A percentile compares a stretch with the other conserved stretches of the same genome.
Evolutionary conservation across 495 filamentous ascomycete species (phyloP).

Genomic region (Trichoderma gamsii): DNA sequence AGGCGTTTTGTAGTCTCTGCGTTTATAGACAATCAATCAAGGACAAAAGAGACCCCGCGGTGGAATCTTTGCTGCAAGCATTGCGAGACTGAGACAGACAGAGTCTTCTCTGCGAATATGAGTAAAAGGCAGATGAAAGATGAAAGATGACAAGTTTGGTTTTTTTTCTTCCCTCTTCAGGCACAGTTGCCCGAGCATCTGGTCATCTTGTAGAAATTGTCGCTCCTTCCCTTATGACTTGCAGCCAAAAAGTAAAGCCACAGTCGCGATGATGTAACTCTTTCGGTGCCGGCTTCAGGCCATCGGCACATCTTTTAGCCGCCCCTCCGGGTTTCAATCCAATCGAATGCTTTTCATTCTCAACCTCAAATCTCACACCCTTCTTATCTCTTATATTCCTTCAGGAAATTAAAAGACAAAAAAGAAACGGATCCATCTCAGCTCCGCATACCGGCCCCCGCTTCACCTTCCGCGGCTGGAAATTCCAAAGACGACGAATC

Average conservation of each 20-base stretch:
- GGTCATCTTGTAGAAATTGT: not conserved
- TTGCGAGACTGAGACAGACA: no score
- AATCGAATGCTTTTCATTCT: not conserved
- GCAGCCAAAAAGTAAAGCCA: not conserved
- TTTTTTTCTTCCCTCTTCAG: not conserved
- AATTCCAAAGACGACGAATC: not conserved
- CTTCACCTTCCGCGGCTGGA: not conserved
- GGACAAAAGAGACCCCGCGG: no score
- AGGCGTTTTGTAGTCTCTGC: not conserved
- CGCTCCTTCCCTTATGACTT: not conserved
- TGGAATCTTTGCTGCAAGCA: no score
- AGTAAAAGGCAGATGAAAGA: not conserved
- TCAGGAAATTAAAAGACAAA: not conserved
- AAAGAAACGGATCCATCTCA: not conserved
- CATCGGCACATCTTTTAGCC: constrained; percentile 5
- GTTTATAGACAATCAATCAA: not conserved
- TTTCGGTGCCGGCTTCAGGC: not conserved
- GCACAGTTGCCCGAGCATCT: not conserved
- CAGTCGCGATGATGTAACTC: not conserved
- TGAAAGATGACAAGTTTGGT: not conserved
- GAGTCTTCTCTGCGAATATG: no score
- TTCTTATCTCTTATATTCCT: no score
- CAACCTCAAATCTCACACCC: constrained; percentile 8
- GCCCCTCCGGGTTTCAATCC: not conserved
- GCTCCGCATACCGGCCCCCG: not conserved